Conservation (phyloP, 2,329 filamentous ascomycete genomes). For the Diaporthe caulivora region DNA sequence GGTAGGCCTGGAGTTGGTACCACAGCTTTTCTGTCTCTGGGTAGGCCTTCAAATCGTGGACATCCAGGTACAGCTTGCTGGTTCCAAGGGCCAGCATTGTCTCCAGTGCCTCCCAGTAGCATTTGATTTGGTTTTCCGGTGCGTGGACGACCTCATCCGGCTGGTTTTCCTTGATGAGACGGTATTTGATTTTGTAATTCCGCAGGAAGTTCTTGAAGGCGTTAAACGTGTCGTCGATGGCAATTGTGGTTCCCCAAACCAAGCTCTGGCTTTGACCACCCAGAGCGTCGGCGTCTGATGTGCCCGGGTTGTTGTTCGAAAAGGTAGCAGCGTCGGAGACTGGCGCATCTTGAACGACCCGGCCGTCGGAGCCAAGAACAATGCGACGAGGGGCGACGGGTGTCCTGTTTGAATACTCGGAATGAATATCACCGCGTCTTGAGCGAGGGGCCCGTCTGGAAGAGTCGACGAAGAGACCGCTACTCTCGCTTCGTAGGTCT, state of each 20-base stretch:
- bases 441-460: slow-evolving; percentile 54
- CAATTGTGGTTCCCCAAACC: slow-evolving; percentile 98
- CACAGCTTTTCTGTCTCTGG: slow-evolving; percentile 93
- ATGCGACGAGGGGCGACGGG: slow-evolving; percentile 66
- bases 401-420: slow-evolving; percentile 75
- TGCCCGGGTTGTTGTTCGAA: slow-evolving; percentile 79
- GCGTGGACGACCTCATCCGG: slow-evolving; percentile 78
- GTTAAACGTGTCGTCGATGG: slow-evolving; percentile 87
- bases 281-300: slow-evolving; percentile 90
- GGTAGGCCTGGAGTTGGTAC: slow-evolving; percentile 94
- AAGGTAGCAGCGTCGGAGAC: slow-evolving; percentile 72
- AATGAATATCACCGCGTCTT: slow-evolving; percentile 86
- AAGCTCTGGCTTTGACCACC: slow-evolving; percentile 85
- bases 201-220: slow-evolving; percentile 92
- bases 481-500: slow-evolving; percentile 85
- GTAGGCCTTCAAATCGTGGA: slow-evolving; percentile 90
- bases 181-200: slow-evolving; percentile 94
- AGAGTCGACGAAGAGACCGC: slow-evolving; percentile 85
- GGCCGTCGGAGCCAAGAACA: slow-evolving; percentile 70
- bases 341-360: slow-evolving; percentile 67
- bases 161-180: slow-evolving; percentile 89
- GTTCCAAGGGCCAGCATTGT: slow-evolving; percentile 91
- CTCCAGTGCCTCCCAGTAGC: slow-evolving; percentile 87
- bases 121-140: slow-evolving; percentile 80
- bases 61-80: slow-evolving; percentile 87